phyloP scores from a whole-genome alignment of 2,329 filamentous ascomycete genomes.

The Aspergillus candidus region DNA sequence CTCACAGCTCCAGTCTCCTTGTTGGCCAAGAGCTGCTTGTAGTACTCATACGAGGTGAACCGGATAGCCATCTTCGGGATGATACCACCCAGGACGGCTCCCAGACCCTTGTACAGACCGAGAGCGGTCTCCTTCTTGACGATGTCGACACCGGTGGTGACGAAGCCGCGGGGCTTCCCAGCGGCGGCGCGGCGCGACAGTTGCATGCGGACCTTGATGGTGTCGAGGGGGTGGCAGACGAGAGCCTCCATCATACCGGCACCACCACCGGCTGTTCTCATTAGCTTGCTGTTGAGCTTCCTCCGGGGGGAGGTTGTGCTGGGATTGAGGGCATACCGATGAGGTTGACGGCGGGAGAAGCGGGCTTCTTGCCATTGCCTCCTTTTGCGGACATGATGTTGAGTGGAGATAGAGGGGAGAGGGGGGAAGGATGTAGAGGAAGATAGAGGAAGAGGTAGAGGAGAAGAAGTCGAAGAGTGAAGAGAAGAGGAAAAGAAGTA shows the following conservation, averaged over 20 bases:
- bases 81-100: conserved; percentile 91
- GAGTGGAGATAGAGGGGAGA: not conserved
- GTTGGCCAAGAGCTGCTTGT: conserved; percentile 77
- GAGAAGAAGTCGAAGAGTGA: not conserved
- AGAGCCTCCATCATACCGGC: conserved; percentile 99
- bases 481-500: not conserved
- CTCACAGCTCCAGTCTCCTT: conserved; percentile 60
- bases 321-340: conserved; percentile 57
- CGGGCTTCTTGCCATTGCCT: conserved; percentile 63
- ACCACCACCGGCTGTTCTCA: conserved; percentile 71
- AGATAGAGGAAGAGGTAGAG: not conserved
- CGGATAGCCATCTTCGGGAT: conserved; percentile 99
- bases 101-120: conserved; percentile 95
- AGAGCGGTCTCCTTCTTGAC: conserved; percentile 84
- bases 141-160: conserved; percentile 79
- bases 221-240: conserved; percentile 93
- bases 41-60: conserved; percentile 94
- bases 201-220: conserved; percentile 99
- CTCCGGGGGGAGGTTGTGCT: not conserved
- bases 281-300: conserved; percentile 15
- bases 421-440: too few relatives aligned
- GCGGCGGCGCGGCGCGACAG: conserved; percentile 70
- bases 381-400: conserved; percentile 56
- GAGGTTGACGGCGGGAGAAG: conserved; percentile 82
- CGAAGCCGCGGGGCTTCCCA: conserved; percentile 76